These are phyloP conservation scores for Crataegus laevigata DNA, from an alignment of 306 rosid genomes.

Conservation along the genomic window DNA sequence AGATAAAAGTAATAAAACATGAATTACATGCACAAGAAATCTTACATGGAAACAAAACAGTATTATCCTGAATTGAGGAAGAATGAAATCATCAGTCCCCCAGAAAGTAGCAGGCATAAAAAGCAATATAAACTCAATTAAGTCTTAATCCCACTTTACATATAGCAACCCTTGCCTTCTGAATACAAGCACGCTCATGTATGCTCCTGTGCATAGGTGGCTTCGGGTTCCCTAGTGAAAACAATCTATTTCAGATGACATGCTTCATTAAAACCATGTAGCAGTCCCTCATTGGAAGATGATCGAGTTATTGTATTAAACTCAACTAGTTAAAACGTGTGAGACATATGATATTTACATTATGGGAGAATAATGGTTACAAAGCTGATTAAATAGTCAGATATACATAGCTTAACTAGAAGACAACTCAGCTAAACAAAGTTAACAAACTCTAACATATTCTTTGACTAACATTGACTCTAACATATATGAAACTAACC, in stretches of 20 bases:
- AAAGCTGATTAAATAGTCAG: too few species aligned
- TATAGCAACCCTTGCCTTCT: constrained; percentile 49
- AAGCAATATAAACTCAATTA: not conserved
- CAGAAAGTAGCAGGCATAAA: not conserved
- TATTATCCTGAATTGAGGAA: not conserved
- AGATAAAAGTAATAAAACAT: not conserved
- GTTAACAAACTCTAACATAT: too few species aligned
- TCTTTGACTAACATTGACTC: too few species aligned
- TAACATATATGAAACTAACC: too few species aligned
- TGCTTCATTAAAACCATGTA: constrained; percentile 34
- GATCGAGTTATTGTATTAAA: constrained; percentile 17
- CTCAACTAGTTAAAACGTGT: too few species aligned
- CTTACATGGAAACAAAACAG: not conserved
- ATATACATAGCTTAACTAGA: too few species aligned
- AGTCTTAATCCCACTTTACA: not conserved
- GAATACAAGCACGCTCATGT: constrained; percentile 73
- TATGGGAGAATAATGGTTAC: too few species aligned
- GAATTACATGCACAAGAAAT: not conserved
- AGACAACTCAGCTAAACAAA: too few species aligned
- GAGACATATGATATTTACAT: too few species aligned
- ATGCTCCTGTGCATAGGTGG: constrained; percentile 49
- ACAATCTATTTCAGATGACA: constrained; percentile 65
- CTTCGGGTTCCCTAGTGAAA: constrained; percentile 84
- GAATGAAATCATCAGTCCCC: not conserved
- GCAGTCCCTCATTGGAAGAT: constrained; percentile 34